Conservation (phyloP, 2,329 filamentous ascomycete genomes). For the Fusarium circinatum region DNA sequence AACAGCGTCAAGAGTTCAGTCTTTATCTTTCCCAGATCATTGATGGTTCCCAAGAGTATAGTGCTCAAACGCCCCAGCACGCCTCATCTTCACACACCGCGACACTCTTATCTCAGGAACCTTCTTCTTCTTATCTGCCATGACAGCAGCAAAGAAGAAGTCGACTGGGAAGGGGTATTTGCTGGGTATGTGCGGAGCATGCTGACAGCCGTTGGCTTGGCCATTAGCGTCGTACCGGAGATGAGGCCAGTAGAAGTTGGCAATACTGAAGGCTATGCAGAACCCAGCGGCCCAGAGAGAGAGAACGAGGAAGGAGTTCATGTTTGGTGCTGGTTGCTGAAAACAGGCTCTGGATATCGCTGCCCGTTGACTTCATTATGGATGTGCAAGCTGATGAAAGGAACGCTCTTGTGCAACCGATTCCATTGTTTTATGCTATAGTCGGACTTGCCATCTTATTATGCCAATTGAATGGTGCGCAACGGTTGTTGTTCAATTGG, state of each 20-base stretch:
- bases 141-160: not conserved
- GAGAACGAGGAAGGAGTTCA: not conserved
- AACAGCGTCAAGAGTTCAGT: not conserved
- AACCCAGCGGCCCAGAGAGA: not conserved
- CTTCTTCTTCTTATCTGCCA: not conserved
- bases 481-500: not conserved
- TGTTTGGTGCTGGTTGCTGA: not conserved
- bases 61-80: not conserved
- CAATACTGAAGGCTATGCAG: not conserved
- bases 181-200: fast-evolving
- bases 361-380: not conserved
- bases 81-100: not conserved
- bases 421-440: not conserved
- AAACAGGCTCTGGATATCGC: not conserved
- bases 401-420: not conserved
- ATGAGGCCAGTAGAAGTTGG: not conserved
- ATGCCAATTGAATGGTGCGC: not conserved
- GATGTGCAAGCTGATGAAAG: not conserved
- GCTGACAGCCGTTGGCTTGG: not conserved
- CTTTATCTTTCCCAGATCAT: not conserved
- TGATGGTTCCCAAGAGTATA: not conserved
- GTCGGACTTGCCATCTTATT: too few relatives aligned
- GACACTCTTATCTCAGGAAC: not conserved
- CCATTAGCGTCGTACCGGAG: not conserved
- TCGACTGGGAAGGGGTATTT: not conserved